These are phyloP conservation scores for Plasmodium gonderi DNA, from an alignment of 169 alveolate genomes.

Conservation along the genomic window DNA sequence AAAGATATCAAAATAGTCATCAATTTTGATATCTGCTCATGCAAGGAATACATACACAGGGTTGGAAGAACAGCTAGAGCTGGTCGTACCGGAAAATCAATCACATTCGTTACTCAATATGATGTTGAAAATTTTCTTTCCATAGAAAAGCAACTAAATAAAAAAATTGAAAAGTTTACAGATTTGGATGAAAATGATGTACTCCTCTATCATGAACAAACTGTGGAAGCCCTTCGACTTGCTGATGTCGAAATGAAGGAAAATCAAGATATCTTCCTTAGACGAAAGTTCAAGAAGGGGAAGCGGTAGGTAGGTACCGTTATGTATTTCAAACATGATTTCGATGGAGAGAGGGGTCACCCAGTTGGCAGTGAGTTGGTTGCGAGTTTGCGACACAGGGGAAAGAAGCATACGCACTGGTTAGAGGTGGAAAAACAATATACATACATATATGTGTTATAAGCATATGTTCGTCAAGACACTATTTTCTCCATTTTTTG, in stretches of 20 bases:
- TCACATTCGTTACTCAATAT: constrained; percentile 96
- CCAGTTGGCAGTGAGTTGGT: neutral
- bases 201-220: constrained; percentile 86
- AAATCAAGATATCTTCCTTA: constrained; percentile 41
- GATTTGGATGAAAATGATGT: constrained; percentile 86
- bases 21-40: constrained; percentile 97
- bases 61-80: constrained; percentile 99
- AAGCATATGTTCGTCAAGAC: neutral
- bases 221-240: constrained; percentile 86
- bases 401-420: neutral
- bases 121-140: constrained; percentile 78
- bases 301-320: neutral
- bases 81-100: constrained; percentile 97
- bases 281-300: constrained; percentile 29
- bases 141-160: constrained; percentile 68
- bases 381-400: neutral
- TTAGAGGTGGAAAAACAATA: no score
- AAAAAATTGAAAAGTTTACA: constrained; percentile 78
- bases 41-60: constrained; percentile 97
- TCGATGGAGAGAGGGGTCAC: neutral
- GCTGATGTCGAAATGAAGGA: constrained; percentile 66
- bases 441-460: neutral
- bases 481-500: no score
- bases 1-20: constrained; percentile 97
- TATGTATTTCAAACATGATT: no score